Conservation (phyloP, 257 asterid genomes). For the Rehmannia glutinosa region DNA sequence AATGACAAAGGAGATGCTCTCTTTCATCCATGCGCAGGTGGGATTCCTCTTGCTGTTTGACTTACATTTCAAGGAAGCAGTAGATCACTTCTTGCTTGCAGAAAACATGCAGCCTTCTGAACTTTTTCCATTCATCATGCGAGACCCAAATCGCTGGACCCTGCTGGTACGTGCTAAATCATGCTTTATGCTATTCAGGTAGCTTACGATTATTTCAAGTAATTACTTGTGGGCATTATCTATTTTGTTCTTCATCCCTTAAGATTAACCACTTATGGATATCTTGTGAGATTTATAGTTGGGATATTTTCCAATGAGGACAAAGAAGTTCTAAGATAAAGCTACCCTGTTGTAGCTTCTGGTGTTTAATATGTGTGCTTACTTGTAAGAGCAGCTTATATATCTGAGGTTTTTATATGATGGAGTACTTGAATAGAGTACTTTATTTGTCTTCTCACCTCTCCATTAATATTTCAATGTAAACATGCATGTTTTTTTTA, state of each 20-base stretch:
- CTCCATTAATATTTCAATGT: neutral
- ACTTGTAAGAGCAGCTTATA: neutral
- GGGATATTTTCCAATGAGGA: neutral
- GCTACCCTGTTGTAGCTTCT: constrained; percentile 3
- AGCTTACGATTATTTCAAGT: constrained; percentile 8
- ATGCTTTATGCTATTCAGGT: constrained; percentile 11
- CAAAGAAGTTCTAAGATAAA: neutral
- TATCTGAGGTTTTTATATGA: neutral
- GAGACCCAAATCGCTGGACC: constrained; percentile 97
- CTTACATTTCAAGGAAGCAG: constrained; percentile 89
- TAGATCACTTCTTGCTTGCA: constrained; percentile 87
- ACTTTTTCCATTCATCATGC: constrained; percentile 91
- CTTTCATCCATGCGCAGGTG: constrained; percentile 87
- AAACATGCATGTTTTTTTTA: neutral
- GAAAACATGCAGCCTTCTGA: constrained; percentile 96
- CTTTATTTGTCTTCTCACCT: neutral
- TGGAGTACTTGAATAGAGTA: neutral
- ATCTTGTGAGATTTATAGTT: neutral
- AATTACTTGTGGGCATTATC: neutral
- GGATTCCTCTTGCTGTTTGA: constrained; percentile 94
- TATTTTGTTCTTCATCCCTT: neutral
- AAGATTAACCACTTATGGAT: neutral
- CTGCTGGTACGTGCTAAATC: constrained; percentile 59
- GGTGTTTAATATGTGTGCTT: neutral
- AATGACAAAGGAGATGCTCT: constrained; percentile 72